These are phyloP conservation scores for Sporothrix curviconia DNA, from an alignment of 2,329 filamentous ascomycete species.

Conservation along the genomic window DNA sequence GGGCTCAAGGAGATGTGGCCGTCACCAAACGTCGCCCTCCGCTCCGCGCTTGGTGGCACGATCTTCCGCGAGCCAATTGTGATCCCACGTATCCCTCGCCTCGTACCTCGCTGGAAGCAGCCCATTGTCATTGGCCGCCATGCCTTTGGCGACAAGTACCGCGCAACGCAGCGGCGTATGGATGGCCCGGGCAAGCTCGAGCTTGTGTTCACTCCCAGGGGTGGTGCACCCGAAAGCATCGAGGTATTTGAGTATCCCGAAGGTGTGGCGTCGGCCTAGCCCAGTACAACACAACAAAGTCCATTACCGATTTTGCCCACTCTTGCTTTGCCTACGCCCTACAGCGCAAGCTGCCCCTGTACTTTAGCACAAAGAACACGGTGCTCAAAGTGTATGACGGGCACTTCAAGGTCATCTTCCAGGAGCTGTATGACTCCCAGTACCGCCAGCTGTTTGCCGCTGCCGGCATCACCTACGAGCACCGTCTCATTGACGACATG, in stretches of 20 bases:
- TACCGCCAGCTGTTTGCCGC: conserved; percentile 87
- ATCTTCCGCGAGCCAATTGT: conserved; percentile 99
- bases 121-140: conserved; percentile 98
- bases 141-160: conserved; percentile 97
- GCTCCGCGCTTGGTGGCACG: conserved; percentile 74
- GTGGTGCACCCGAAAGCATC: conserved; percentile 73
- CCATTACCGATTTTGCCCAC: conserved; percentile 89
- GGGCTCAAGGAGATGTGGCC: conserved; percentile 99
- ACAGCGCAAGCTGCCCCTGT: conserved; percentile 74
- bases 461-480: conserved; percentile 97
- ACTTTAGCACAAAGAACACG: conserved; percentile 99
- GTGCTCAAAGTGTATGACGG: conserved; percentile 99
- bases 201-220: conserved; percentile 88
- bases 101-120: conserved; percentile 96
- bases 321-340: conserved; percentile 94
- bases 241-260: conserved; percentile 86
- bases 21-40: conserved; percentile 87
- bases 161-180: conserved; percentile 84
- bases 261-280: conserved; percentile 81
- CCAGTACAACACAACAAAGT: conserved; percentile 97
- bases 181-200: conserved; percentile 78
- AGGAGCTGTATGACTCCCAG: conserved; percentile 81
- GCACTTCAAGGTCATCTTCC: conserved; percentile 98
- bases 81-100: conserved; percentile 83
- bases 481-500: conserved; percentile 99